A percentile compares a stretch with the other conserved stretches of the same genome.
Conservation (phyloP, 176 grass and related monocot species). For the Hsuehochloa calcarea region DNA sequence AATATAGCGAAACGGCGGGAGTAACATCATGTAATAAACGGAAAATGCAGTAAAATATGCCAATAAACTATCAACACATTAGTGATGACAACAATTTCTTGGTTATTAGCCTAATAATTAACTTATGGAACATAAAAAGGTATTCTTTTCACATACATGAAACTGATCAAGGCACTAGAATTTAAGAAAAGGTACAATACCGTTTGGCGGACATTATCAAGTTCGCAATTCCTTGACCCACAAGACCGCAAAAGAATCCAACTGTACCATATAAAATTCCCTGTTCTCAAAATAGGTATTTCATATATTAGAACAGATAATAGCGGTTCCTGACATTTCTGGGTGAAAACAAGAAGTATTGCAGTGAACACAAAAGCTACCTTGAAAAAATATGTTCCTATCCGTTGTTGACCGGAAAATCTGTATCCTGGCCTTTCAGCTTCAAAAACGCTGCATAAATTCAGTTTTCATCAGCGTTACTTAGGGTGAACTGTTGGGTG, state of each 20-base stretch:
- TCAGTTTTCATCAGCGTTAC: constrained; percentile 18
- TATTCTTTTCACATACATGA: not conserved
- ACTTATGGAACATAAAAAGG: not conserved
- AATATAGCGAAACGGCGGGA: no score
- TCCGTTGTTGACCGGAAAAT: constrained; percentile 80
- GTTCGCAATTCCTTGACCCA: constrained; percentile 96
- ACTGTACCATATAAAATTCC: constrained; percentile 81
- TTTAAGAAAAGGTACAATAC: constrained; percentile 28
- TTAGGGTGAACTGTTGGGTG: constrained; percentile 2
- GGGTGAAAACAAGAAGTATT: not conserved
- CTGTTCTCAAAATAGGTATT: constrained; percentile 39
- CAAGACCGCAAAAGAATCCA: constrained; percentile 84
- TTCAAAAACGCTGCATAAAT: constrained; percentile 85
- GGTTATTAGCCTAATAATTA: not conserved
- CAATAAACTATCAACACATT: constrained; percentile 6
- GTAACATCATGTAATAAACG: not conserved
- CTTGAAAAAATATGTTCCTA: constrained; percentile 91
- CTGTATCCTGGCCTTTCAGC: constrained; percentile 82
- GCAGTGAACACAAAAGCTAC: constrained; percentile 31
- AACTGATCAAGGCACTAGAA: not conserved
- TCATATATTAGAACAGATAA: constrained; percentile 1
- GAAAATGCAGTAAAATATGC: not conserved
- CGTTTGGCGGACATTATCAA: constrained; percentile 97
- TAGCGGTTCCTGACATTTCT: not conserved
- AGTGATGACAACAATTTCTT: not conserved